These are phyloP conservation scores for Neonectria coccinea DNA, from an alignment of 2,329 filamentous ascomycete genomes.

Conservation along the genomic window DNA sequence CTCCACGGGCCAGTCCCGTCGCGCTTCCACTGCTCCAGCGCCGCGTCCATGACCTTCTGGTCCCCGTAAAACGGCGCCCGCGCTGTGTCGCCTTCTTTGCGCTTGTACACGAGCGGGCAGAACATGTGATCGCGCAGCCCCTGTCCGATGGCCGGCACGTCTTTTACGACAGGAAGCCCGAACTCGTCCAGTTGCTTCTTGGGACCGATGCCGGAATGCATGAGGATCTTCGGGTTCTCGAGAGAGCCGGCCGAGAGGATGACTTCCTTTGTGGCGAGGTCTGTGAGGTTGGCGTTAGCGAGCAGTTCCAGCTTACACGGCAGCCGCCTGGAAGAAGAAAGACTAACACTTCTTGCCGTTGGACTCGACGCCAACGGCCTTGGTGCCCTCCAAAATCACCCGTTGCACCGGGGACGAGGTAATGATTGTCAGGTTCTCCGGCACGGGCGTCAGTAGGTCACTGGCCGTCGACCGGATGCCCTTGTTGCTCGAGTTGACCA, in stretches of 20 bases:
- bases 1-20: constrained; percentile 56
- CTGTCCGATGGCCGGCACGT: constrained; percentile 54
- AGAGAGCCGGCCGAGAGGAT: constrained; percentile 58
- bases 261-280: constrained; percentile 55
- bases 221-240: constrained; percentile 57
- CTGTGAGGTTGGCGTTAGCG: constrained; percentile 26
- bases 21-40: constrained; percentile 60
- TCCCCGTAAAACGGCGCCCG: constrained; percentile 60
- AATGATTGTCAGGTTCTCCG: constrained; percentile 55
- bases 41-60: constrained; percentile 55
- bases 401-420: constrained; percentile 35
- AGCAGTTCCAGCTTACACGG: background rate
- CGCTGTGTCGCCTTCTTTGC: constrained; percentile 55
- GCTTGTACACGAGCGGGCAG: constrained; percentile 52
- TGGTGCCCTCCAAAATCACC: constrained; percentile 34
- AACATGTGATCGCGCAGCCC: constrained; percentile 57
- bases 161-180: constrained; percentile 47
- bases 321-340: background rate
- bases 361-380: constrained; percentile 35
- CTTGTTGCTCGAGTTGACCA: constrained; percentile 61
- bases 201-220: constrained; percentile 38
- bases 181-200: background rate
- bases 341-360: constrained; percentile 35
- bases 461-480: constrained; percentile 63
- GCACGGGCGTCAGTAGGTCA: constrained; percentile 58